Evolutionary conservation across 805 yeast species (phyloP).

Genomic region (Metschnikowia orientalis): DNA sequence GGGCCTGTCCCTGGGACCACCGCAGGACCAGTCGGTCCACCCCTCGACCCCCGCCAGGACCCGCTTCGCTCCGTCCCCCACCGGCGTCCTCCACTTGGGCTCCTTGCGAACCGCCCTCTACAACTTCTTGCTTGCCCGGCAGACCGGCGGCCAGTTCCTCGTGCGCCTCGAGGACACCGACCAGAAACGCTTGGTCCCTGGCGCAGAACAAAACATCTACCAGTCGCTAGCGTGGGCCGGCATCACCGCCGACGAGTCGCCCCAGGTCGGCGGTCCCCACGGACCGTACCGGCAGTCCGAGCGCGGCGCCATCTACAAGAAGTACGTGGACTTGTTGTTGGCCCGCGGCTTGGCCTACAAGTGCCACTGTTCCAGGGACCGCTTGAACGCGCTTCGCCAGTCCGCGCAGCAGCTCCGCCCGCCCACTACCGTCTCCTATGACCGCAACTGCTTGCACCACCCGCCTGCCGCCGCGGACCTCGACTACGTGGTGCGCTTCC

Average conservation of each 20-base stretch:
- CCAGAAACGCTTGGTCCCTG: constrained; percentile 67
- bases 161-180: constrained; percentile 93
- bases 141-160: constrained; percentile 76
- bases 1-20: constrained; percentile 6
- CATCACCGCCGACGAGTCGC: constrained; percentile 77
- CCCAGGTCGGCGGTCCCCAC: constrained; percentile 48
- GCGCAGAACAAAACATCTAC: constrained; percentile 80
- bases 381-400: constrained; percentile 62
- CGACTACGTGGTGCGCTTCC: constrained; percentile 63
- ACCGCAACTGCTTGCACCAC: constrained; percentile 61
- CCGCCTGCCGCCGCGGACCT: constrained; percentile 35
- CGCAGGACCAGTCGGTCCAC: constrained; percentile 22
- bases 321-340: constrained; percentile 54
- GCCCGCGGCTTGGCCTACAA: constrained; percentile 73
- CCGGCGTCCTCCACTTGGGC: constrained; percentile 92
- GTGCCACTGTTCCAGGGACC: constrained; percentile 80
- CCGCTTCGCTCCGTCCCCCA: constrained; percentile 97
- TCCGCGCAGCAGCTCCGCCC: constrained; percentile 74
- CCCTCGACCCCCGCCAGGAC: constrained; percentile 66
- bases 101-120: constrained; percentile 90
- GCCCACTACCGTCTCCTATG: constrained; percentile 90
- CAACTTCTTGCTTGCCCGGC: constrained; percentile 75
- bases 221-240: constrained; percentile 76
- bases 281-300: constrained; percentile 89
- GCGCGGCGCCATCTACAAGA: constrained; percentile 58